Evolutionary conservation across 176 grass and related monocot species (phyloP).

Genomic region (Oryza meridionalis): DNA sequence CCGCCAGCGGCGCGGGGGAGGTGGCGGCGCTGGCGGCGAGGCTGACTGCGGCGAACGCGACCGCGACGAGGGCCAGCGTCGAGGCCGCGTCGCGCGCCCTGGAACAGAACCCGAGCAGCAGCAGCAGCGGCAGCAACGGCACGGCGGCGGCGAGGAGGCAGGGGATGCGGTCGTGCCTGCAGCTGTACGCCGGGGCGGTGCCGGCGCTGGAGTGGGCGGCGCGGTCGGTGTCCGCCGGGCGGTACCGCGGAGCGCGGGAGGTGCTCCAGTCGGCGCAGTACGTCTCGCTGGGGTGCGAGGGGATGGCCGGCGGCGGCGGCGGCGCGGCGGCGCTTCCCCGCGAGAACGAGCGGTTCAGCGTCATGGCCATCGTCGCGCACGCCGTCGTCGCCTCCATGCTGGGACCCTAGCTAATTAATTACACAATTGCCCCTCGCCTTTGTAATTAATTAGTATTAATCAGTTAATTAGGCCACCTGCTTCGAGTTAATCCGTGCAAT

Average conservation of each 20-base stretch:
- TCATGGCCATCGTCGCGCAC: conserved; percentile 44
- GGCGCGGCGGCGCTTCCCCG: neutral
- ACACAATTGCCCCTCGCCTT: neutral
- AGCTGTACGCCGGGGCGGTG: conserved; percentile 47
- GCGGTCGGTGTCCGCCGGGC: conserved; percentile 7
- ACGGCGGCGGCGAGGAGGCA: neutral
- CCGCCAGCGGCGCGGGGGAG: conserved; percentile 21
- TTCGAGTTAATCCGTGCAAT: neutral
- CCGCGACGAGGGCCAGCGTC: conserved; percentile 32
- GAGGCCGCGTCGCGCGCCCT: neutral
- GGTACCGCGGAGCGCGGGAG: conserved; percentile 43
- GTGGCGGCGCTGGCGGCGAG: conserved; percentile 46
- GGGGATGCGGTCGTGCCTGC: conserved; percentile 39
- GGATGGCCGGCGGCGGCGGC: conserved; percentile 23
- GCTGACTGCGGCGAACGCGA: conserved; percentile 38
- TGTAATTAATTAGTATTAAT: no score
- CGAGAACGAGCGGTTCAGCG: conserved; percentile 34
- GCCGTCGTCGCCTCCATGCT: conserved; percentile 43
- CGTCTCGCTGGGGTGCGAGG: conserved; percentile 32
- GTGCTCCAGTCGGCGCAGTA: conserved; percentile 43
- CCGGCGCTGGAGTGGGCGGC: conserved; percentile 43
- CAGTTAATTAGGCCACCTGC: neutral
- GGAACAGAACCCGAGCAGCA: neutral
- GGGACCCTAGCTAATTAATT: neutral
- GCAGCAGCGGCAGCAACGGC: neutral